Evolutionary conservation across 2,329 filamentous ascomycete genomes (phyloP), one percentile per base, ranked within the genome.

Genomic region (Arthrinium puccinioides): DNA sequence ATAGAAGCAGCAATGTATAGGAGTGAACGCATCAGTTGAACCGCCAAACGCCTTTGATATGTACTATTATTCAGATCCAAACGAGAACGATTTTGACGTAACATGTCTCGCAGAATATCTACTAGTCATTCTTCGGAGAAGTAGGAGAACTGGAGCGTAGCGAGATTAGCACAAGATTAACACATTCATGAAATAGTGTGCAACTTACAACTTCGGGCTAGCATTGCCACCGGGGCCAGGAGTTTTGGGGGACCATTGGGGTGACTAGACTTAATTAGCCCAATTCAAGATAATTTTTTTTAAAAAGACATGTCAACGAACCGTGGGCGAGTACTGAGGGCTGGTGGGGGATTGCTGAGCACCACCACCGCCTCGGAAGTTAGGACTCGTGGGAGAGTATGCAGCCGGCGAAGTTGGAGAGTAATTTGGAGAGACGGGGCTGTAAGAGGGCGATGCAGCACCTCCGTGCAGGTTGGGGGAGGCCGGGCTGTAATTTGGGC

Each of bases 361-460:
- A 49, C 75, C 69, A 38, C 69, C 67, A 46, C 33, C 26, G 8
- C 68, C 70, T 43, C 67, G 67, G 71, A 76, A 79, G 42, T 66
- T 67, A 21, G 77, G 77, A 49, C 76, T 80, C 29, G 76, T 80
- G 5, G 77, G 76, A 33, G 76, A 80, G 62, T 81, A 81, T 3
- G 70, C 67, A 43, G 70, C 68, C 10, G 75, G 75, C 27, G 84
- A 88, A 6, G 83, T 85, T 3, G 86, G 84, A 39, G 84, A 88
- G 67, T 85, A 89, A 18, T 72, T 76, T n/a, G 83, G 84, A 34
- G 83, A 87, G 4, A 79, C 79, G 32, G 83, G 82, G 21, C 72
- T 77, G 60, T 82, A 84, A 4, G 69, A 71, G n/a, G 70, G 76
- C 44, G 78, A 73, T 21, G 74, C 69, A 9, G 70, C 58, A 5